Evolutionary conservation across 352 stramenopile genomes (phyloP).

Genomic region (Pythium aphanidermatum): DNA sequence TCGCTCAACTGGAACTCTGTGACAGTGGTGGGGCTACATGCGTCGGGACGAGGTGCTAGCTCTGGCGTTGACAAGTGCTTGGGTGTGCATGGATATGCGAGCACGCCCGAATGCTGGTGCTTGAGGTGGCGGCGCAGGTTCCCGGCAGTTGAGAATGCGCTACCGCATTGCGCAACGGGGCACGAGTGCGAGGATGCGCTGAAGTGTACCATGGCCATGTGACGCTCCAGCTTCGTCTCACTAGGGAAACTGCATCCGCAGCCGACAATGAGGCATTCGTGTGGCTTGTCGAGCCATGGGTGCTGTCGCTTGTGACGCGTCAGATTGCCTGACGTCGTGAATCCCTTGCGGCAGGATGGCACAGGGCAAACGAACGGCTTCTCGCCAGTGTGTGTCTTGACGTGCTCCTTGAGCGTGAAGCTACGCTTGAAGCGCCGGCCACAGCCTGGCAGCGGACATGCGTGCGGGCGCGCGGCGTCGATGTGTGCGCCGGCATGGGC

Average conservation of each 20-base stretch:
- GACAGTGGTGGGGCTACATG: background rate
- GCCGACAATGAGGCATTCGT: constrained; percentile 8
- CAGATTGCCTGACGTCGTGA: constrained; percentile 63
- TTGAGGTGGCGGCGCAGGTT: constrained; percentile 48
- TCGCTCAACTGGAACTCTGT: background rate
- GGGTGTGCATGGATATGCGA: too few relatives aligned
- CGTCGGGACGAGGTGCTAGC: too few relatives aligned
- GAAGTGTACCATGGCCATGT: constrained; percentile 66
- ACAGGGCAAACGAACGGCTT: constrained; percentile 32
- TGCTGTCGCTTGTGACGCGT: constrained; percentile 40
- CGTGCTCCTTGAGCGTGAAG: constrained; percentile 66
- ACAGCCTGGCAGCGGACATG: constrained; percentile 41
- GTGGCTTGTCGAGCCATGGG: constrained; percentile 27
- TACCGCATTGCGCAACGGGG: constrained; percentile 35
- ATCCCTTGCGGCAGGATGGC: constrained; percentile 49
- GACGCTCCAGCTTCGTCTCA: constrained; percentile 60
- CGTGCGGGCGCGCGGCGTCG: constrained; percentile 11
- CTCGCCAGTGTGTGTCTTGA: constrained; percentile 75
- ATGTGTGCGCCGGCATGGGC: too few relatives aligned
- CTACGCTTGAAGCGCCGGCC: constrained; percentile 53
- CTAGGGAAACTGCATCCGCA: constrained; percentile 47
- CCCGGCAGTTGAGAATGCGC: constrained; percentile 16
- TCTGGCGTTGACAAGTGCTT: too few relatives aligned
- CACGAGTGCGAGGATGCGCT: constrained; percentile 36
- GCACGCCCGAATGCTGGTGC: constrained; percentile 26